These are phyloP conservation scores for Hsuehochloa calcarea DNA, from an alignment of 176 grass and related monocot species.

Conservation along the genomic window DNA sequence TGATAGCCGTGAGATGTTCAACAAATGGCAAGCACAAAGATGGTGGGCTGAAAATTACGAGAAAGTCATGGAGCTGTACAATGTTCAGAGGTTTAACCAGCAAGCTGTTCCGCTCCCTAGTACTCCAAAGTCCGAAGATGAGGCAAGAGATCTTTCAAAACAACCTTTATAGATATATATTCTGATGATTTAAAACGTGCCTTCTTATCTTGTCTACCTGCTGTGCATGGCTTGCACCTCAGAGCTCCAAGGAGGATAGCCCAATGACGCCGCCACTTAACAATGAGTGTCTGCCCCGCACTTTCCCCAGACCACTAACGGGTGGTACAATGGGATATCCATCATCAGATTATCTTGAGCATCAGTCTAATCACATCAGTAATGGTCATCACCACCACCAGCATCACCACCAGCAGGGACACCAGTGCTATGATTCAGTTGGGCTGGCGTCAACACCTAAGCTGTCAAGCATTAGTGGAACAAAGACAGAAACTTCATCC, in stretches of 20 bases:
- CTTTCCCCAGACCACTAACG: slow-evolving; percentile 40
- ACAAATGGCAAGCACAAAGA: slow-evolving; percentile 82
- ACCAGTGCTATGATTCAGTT: slow-evolving; percentile 27
- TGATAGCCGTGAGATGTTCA: slow-evolving; percentile 78
- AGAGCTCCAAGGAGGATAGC: slow-evolving; percentile 68
- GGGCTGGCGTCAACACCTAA: slow-evolving; percentile 62
- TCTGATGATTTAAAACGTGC: slow-evolving; percentile 4
- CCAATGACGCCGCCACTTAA: slow-evolving; percentile 43
- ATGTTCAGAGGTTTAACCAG: slow-evolving; percentile 75
- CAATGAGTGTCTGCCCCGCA: slow-evolving; percentile 43
- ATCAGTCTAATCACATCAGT: slow-evolving; percentile 26
- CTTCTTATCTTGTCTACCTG: neutral
- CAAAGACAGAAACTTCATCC: slow-evolving; percentile 64
- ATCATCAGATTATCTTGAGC: slow-evolving; percentile 62
- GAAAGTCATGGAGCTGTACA: slow-evolving; percentile 89
- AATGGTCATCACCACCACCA: slow-evolving; percentile 33
- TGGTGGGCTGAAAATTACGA: slow-evolving; percentile 95
- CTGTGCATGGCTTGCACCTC: slow-evolving; percentile 2
- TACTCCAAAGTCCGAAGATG: slow-evolving; percentile 57
- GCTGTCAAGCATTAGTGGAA: slow-evolving; percentile 72
- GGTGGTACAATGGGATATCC: slow-evolving; percentile 47
- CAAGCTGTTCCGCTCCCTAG: slow-evolving; percentile 56
- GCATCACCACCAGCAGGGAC: slow-evolving; percentile 36
- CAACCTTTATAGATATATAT: neutral
- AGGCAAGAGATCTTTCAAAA: slow-evolving; percentile 29